These are phyloP conservation scores for Paradendryphiella salina DNA, from an alignment of 2,329 filamentous ascomycete species.

Conservation along the genomic window DNA sequence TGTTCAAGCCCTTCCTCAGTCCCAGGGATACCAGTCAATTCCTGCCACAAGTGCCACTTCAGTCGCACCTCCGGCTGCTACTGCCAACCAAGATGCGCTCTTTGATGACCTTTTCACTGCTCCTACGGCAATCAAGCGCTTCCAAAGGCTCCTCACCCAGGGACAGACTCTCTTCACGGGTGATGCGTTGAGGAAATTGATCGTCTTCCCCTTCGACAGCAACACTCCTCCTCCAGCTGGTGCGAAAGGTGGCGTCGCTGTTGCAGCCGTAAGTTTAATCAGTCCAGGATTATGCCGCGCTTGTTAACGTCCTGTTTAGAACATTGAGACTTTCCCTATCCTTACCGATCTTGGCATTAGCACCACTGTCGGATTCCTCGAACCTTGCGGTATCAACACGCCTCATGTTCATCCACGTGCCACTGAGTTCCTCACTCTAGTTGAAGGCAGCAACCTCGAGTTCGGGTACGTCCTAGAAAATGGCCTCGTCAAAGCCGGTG, in stretches of 20 bases:
- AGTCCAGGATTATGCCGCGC: neutral
- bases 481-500: constrained; percentile 41
- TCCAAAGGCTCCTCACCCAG: constrained; percentile 43
- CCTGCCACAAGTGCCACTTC: constrained; percentile 3
- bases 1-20: constrained; percentile 39
- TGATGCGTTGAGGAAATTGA: constrained; percentile 43
- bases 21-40: constrained; percentile 9
- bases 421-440: constrained; percentile 54
- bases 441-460: constrained; percentile 47
- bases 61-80: constrained; percentile 8
- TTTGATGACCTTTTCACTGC: constrained; percentile 39
- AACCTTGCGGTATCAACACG: constrained; percentile 54
- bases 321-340: constrained; percentile 48
- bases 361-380: constrained; percentile 47
- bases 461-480: constrained; percentile 56
- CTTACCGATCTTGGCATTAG: constrained; percentile 46
- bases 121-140: constrained; percentile 46
- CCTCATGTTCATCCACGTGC: constrained; percentile 55
- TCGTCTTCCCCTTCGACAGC: constrained; percentile 66
- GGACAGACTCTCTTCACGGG: constrained; percentile 37
- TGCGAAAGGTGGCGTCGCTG: constrained; percentile 57
- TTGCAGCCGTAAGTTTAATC: constrained; percentile 28
- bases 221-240: constrained; percentile 48
- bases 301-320: constrained; percentile 21
- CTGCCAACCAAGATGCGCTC: constrained; percentile 28